Conservation (phyloP, 2,329 filamentous ascomycete species). For the Pyricularia grisea region DNA sequence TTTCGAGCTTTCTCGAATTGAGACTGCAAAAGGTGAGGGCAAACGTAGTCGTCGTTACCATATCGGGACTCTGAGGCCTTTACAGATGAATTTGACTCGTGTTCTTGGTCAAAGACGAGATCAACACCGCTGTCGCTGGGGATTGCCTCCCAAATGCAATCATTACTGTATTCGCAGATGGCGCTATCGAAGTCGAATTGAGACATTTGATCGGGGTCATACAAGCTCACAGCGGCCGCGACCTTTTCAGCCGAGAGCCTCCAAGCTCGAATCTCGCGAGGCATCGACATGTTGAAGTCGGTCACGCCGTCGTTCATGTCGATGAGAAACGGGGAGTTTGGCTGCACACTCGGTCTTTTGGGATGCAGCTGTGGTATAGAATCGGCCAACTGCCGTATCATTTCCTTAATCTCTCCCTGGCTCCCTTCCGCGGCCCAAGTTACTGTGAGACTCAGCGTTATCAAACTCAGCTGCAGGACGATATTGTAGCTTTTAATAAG, state of each 20-base stretch:
- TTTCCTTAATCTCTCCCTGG: neutral
- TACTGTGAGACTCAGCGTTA: neutral
- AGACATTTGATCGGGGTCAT: neutral
- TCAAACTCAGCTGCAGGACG: constrained; percentile 5
- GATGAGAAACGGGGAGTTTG: neutral
- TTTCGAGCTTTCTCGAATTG: constrained; percentile 4
- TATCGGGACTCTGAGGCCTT: neutral
- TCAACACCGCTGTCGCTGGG: neutral
- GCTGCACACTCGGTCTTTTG: neutral
- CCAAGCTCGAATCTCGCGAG: constrained; percentile 1
- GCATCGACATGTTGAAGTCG: neutral
- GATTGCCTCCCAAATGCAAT: neutral
- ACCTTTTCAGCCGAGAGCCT: neutral
- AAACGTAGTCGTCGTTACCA: neutral
- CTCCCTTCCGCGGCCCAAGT: neutral
- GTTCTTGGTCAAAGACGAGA: neutral
- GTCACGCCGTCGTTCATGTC: neutral
- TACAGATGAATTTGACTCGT: neutral
- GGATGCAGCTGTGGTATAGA: constrained; percentile 1
- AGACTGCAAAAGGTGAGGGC: constrained; percentile 2
- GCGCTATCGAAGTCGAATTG: neutral
- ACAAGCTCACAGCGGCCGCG: neutral
- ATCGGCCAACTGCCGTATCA: constrained; percentile 1
- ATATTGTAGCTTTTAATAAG: constrained; percentile 3
- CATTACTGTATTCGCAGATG: neutral